Conservation (phyloP, 495 filamentous ascomycete species). For the Amniculicola lignicola region DNA sequence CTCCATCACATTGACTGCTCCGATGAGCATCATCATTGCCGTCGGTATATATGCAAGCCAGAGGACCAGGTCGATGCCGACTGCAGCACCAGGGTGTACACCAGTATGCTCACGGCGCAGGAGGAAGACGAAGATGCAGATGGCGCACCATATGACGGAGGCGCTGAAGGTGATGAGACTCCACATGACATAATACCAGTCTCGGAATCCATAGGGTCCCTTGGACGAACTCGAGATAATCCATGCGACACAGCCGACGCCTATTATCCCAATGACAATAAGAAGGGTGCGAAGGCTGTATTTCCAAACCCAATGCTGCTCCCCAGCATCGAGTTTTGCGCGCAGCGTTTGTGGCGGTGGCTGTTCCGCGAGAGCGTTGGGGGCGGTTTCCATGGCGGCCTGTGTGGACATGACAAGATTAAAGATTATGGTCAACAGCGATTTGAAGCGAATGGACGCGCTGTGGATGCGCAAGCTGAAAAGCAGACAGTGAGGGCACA, state of each 20-base stretch:
- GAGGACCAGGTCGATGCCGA: slow-evolving; percentile 40
- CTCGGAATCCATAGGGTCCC: background rate
- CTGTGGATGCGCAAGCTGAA: no score
- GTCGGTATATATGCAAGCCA: slow-evolving; percentile 37
- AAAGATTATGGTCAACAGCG: no score
- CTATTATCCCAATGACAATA: slow-evolving; percentile 33
- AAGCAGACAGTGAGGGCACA: no score
- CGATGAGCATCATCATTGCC: slow-evolving; percentile 17
- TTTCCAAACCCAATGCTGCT: slow-evolving; percentile 37
- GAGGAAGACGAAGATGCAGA: slow-evolving; percentile 24
- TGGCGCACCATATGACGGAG: slow-evolving; percentile 24
- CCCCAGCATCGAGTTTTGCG: slow-evolving; percentile 26
- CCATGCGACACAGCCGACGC: slow-evolving; percentile 37
- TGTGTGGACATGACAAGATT: no score
- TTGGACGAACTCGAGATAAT: background rate
- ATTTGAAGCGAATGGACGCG: no score
- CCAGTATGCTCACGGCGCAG: slow-evolving; percentile 20
- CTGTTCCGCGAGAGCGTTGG: background rate
- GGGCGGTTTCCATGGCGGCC: background rate
- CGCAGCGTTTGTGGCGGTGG: slow-evolving; percentile 8
- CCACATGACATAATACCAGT: slow-evolving; percentile 21
- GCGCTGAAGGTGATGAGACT: slow-evolving; percentile 30
- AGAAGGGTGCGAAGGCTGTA: slow-evolving; percentile 33
- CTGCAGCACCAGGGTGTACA: slow-evolving; percentile 37
- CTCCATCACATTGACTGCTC: background rate